Percentiles rank a stretch among this genome's conserved stretches.
phyloP scores from a whole-genome alignment of 2,329 filamentous ascomycete genomes.

The Cladophialophora carrionii region DNA sequence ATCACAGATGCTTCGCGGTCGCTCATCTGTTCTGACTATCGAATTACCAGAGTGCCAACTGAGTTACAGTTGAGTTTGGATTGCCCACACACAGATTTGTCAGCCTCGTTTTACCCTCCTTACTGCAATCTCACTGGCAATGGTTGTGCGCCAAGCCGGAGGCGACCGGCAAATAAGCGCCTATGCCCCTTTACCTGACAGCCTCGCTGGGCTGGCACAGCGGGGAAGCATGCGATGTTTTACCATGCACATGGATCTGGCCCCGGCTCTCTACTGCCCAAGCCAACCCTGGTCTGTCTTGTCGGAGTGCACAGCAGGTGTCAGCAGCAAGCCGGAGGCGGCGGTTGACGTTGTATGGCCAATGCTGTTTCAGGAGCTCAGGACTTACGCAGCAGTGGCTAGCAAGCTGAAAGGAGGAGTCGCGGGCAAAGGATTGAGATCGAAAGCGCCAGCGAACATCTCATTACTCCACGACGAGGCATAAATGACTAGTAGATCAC shows the following conservation, averaged over 20 bases:
- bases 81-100: neutral
- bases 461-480: neutral
- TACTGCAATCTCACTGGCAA: neutral
- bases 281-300: neutral
- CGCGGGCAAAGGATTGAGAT: slow-evolving; percentile 3
- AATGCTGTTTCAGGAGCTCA: slow-evolving; percentile 14
- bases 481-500: neutral
- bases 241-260: neutral
- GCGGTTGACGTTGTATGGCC: slow-evolving; percentile 14
- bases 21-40: neutral
- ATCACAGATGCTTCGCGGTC: neutral
- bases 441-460: neutral
- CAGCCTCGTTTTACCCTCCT: neutral
- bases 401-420: neutral
- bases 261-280: neutral
- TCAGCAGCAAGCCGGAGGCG: slow-evolving; percentile 11
- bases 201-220: neutral
- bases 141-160: neutral
- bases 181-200: neutral
- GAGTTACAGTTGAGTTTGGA: slow-evolving; percentile 1
- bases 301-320: slow-evolving; percentile 13
- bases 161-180: neutral
- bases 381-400: slow-evolving; percentile 9
- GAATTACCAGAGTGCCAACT: neutral
- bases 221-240: neutral